Percentiles rank a stretch among this genome's conserved stretches.
Conservation (phyloP, 306 rosid species). For the Luffa aegyptiaca region DNA sequence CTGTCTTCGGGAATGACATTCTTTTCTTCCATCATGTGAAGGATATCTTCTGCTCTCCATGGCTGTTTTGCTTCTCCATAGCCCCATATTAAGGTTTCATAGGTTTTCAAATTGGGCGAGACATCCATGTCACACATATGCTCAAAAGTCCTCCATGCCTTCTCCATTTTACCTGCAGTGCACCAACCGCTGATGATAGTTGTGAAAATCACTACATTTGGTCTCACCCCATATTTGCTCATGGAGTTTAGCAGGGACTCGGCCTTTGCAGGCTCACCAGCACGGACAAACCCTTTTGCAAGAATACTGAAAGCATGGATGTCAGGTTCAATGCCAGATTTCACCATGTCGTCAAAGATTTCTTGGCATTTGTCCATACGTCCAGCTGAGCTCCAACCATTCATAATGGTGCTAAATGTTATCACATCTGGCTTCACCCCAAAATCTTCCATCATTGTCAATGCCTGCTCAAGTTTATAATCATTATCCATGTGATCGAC, state of each 20-base stretch:
- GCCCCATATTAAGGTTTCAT: conserved; percentile 95
- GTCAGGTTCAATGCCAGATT: conserved; percentile 72
- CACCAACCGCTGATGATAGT: conserved; percentile 95
- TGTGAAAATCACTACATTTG: conserved; percentile 92
- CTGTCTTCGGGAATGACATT: conserved; percentile 52
- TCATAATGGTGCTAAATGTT: conserved; percentile 94
- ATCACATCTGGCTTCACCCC: conserved; percentile 86
- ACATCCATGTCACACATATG: conserved; percentile 53
- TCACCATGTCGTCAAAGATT: conserved; percentile 78
- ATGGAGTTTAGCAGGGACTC: conserved; percentile 59
- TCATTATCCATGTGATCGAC: background rate
- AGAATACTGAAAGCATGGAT: conserved; percentile 78
- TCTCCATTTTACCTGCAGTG: conserved; percentile 68
- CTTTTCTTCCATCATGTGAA: conserved; percentile 49
- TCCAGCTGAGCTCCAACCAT: conserved; percentile 88
- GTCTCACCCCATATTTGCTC: conserved; percentile 49
- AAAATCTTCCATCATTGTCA: conserved; percentile 84
- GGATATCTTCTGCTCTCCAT: conserved; percentile 79
- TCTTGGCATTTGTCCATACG: conserved; percentile 72
- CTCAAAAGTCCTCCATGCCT: conserved; percentile 40
- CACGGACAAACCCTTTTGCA: conserved; percentile 86
- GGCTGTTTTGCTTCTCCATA: conserved; percentile 92
- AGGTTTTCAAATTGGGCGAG: conserved; percentile 63
- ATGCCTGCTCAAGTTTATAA: conserved; percentile 44
- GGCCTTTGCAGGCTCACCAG: conserved; percentile 64